phyloP scores from a whole-genome alignment of 441 rosid genomes.

The Croton setiger region DNA sequence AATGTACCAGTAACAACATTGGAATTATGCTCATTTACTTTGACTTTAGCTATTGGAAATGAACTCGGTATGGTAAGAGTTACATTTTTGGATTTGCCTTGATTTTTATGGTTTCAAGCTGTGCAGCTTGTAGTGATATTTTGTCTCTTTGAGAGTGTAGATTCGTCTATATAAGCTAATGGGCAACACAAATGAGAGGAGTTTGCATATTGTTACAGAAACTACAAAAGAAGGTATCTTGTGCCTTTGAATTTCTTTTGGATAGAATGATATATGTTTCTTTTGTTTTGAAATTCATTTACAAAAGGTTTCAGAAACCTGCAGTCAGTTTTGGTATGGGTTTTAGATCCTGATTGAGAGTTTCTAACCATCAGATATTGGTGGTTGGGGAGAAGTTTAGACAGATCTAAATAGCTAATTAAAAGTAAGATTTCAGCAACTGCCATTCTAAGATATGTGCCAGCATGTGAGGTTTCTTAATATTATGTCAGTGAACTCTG shows the following conservation, averaged over 20 bases:
- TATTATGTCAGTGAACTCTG: neutral
- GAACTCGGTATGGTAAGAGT: too few species aligned
- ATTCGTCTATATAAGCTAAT: conserved; percentile 53
- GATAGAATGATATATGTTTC: neutral
- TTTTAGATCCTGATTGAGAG: conserved; percentile 1
- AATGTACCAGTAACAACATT: too few species aligned
- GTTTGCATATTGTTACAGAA: conserved; percentile 56
- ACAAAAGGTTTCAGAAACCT: neutral
- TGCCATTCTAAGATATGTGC: neutral
- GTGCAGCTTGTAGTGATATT: conserved; percentile 23
- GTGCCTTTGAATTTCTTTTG: conserved; percentile 6
- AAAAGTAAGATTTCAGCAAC: neutral
- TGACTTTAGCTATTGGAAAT: too few species aligned
- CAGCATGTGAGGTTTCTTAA: too few species aligned
- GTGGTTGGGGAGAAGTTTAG: conserved; percentile 3
- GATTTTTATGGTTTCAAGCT: conserved; percentile 14
- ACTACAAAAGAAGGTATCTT: conserved; percentile 60
- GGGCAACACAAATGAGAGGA: conserved; percentile 39
- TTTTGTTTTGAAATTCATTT: conserved; percentile 9
- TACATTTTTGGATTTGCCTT: conserved; percentile 13
- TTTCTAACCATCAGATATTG: neutral
- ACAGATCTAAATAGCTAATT: conserved; percentile 5
- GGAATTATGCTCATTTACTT: too few species aligned
- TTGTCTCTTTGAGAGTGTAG: conserved; percentile 38
- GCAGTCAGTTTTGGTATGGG: neutral